A percentile compares a stretch with the other conserved stretches of the same genome.
Conservation (phyloP, 2,329 filamentous ascomycete genomes). For the Epichloe hybrida region DNA sequence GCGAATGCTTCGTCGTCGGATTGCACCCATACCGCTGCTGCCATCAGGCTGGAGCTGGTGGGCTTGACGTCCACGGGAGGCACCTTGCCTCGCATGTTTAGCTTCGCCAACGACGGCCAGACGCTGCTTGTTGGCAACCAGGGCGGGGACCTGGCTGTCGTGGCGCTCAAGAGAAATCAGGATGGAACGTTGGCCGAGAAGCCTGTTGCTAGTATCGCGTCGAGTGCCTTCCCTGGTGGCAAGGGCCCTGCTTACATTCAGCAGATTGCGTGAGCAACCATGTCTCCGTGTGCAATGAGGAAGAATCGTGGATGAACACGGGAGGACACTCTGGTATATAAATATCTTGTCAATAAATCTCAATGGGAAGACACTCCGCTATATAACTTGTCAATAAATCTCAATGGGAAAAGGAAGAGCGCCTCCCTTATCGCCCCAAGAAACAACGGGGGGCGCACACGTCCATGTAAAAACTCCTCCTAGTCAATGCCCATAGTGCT, state of each 20-base stretch:
- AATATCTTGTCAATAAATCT: too few relatives aligned
- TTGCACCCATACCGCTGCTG: constrained; percentile 7
- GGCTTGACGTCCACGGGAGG: constrained; percentile 23
- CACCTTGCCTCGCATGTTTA: constrained; percentile 33
- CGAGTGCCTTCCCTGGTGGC: constrained; percentile 10
- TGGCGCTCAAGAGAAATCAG: constrained; percentile 19
- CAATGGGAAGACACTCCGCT: too few relatives aligned
- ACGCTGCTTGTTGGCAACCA: constrained; percentile 36
- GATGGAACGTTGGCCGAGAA: constrained; percentile 17
- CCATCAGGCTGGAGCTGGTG: constrained; percentile 19
- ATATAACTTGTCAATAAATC: too few relatives aligned
- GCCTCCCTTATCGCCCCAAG: too few relatives aligned
- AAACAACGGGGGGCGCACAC: too few relatives aligned
- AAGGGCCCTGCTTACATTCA: constrained; percentile 19
- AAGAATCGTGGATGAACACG: too few relatives aligned
- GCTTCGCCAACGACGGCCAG: constrained; percentile 20
- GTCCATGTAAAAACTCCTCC: too few relatives aligned
- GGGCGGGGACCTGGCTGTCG: constrained; percentile 25
- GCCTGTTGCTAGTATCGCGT: constrained; percentile 14
- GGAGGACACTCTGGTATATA: too few relatives aligned
- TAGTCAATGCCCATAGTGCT: too few relatives aligned
- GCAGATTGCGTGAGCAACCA: constrained; percentile 10
- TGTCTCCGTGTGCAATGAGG: too few relatives aligned
- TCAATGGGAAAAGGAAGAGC: too few relatives aligned
- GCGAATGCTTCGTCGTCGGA: background rate